These are phyloP conservation scores for Lactarius evosmus DNA, from an alignment of 768 basidiomycete genomes.

Conservation along the genomic window DNA sequence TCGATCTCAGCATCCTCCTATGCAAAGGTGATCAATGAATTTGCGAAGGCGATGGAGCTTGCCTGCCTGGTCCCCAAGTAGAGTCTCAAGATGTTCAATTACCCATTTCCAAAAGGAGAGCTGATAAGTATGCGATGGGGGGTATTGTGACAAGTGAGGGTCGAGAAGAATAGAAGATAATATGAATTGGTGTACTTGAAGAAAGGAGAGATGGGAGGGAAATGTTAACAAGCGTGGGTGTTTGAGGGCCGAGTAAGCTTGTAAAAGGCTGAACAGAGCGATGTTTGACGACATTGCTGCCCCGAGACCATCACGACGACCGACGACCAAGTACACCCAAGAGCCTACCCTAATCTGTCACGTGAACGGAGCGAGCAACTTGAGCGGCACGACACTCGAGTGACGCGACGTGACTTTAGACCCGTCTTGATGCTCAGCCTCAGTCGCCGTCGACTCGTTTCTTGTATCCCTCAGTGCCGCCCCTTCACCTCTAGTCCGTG, in stretches of 20 bases:
- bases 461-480: neutral
- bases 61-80: constrained; percentile 48
- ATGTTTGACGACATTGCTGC: constrained; percentile 2
- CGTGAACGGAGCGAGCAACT: neutral
- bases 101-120: constrained; percentile 72
- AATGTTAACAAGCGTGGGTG: constrained; percentile 43
- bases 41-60: constrained; percentile 5
- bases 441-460: constrained; percentile 2
- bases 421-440: constrained; percentile 13
- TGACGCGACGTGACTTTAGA: constrained; percentile 2
- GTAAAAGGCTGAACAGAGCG: constrained; percentile 44
- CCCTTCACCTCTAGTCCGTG: constrained; percentile 3
- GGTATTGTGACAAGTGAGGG: constrained; percentile 52
- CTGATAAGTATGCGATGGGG: constrained; percentile 64
- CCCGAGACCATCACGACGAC: neutral
- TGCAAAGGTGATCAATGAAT: constrained; percentile 21
- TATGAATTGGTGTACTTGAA: constrained; percentile 52
- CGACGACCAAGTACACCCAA: constrained; percentile 2
- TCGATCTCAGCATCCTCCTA: constrained; percentile 60
- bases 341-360: constrained; percentile 19
- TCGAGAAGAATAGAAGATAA: constrained; percentile 50
- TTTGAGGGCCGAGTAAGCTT: constrained; percentile 50
- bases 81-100: constrained; percentile 51
- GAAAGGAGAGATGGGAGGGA: constrained; percentile 40
- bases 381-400: neutral